Percentiles rank a stretch among this genome's conserved stretches.
Evolutionary conservation across 75 land plant genomes (phyloP).

Genomic region (Isoetes taiwanensis): DNA sequence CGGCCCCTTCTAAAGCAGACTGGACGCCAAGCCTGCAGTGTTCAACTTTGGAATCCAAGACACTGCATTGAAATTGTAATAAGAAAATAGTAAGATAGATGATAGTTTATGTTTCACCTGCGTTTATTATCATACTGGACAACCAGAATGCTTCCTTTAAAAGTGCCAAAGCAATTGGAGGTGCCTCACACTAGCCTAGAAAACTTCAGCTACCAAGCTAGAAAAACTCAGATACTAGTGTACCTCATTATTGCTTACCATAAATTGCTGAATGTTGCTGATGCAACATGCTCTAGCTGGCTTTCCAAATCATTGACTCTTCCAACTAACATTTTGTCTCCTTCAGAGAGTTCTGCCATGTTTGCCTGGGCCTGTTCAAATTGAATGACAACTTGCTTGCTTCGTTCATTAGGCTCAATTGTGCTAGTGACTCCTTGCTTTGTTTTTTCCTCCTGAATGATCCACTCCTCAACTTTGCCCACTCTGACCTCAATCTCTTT

Average conservation of each 20-base stretch:
- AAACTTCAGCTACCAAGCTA: no score
- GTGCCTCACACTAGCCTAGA: no score
- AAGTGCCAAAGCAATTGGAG: no score
- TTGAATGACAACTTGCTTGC: conserved; percentile 4
- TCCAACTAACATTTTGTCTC: not conserved
- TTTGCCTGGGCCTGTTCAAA: not conserved
- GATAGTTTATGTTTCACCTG: no score
- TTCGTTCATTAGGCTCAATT: conserved; percentile 4
- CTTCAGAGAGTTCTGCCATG: not conserved
- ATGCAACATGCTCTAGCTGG: conserved; percentile 23
- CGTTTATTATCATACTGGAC: no score
- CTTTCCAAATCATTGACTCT: conserved; percentile 10
- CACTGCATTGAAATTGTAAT: conserved; percentile 8
- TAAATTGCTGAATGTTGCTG: conserved; percentile 20
- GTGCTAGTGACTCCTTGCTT: not conserved
- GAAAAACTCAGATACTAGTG: no score
- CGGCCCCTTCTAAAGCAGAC: conserved; percentile 20
- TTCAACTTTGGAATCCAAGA: conserved; percentile 19
- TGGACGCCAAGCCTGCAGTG: conserved; percentile 11
- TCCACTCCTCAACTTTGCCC: conserved; percentile 5
- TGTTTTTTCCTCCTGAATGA: not conserved
- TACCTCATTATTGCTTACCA: no score
- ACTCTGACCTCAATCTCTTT: conserved; percentile 11
- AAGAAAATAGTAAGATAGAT: no score
- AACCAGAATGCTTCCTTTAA: no score